Evolutionary conservation across 805 yeast species (phyloP).

Genomic region (Candida arabinofermentans): DNA sequence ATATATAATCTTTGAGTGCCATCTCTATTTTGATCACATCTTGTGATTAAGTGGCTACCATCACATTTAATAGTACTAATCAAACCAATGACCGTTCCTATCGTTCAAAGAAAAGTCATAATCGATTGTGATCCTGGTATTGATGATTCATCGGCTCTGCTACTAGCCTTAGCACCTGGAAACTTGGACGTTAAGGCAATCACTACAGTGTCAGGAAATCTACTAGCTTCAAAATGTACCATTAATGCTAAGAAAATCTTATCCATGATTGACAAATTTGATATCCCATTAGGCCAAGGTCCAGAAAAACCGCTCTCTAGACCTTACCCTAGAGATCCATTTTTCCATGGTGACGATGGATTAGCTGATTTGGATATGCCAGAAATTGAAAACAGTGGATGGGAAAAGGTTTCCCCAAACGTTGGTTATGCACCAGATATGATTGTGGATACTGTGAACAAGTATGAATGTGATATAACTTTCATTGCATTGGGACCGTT

Average conservation of each 20-base stretch:
- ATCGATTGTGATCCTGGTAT: conserved; percentile 29
- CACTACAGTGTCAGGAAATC: conserved; percentile 28
- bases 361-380: conserved; percentile 21
- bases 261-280: conserved; percentile 15
- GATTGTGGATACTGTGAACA: conserved; percentile 18
- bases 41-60: no score
- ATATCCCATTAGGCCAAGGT: conserved; percentile 26
- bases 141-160: conserved; percentile 24
- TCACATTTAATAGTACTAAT: no score
- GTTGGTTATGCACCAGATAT: conserved; percentile 20
- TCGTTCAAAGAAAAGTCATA: conserved; percentile 12
- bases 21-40: background rate
- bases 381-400: conserved; percentile 13
- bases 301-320: conserved; percentile 25
- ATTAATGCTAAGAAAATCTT: conserved; percentile 19
- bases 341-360: conserved; percentile 25
- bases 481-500: conserved; percentile 23
- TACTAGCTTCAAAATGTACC: conserved; percentile 21
- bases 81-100: background rate
- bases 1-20: background rate
- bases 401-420: conserved; percentile 9
- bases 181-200: conserved; percentile 24
- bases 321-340: conserved; percentile 25
- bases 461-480: conserved; percentile 14
- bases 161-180: conserved; percentile 21